Percentiles rank a stretch among this genome's conserved stretches.
These are phyloP conservation scores for Trametopsis cervina DNA, from an alignment of 768 basidiomycete genomes.

Conservation along the genomic window DNA sequence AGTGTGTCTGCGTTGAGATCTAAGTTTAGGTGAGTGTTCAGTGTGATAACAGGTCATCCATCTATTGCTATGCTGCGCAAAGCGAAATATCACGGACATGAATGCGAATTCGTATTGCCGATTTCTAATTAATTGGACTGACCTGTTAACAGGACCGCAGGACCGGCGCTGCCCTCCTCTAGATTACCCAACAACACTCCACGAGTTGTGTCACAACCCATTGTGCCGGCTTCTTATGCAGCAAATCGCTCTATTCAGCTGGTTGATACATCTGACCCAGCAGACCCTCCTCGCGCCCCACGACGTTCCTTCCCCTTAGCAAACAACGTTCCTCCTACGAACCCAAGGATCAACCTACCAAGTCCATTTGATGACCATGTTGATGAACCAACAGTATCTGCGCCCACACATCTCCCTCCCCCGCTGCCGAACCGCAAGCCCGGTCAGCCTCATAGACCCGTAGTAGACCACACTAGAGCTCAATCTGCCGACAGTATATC, in stretches of 20 bases:
- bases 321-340: background rate
- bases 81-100: too few relatives aligned
- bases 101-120: too few relatives aligned
- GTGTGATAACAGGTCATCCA: too few relatives aligned
- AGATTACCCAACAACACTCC: slow-evolving; percentile 1
- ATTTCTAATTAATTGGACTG: too few relatives aligned
- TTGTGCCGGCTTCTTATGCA: background rate
- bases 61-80: too few relatives aligned
- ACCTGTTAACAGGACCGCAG: slow-evolving; percentile 9
- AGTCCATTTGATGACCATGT: slow-evolving; percentile 4
- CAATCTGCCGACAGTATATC: slow-evolving; percentile 5
- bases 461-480: slow-evolving; percentile 1
- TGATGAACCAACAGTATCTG: background rate
- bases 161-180: background rate
- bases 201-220: slow-evolving; percentile 7
- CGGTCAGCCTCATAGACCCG: background rate
- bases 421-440: slow-evolving; percentile 7
- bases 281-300: slow-evolving; percentile 1
- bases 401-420: slow-evolving; percentile 1
- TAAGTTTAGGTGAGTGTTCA: slow-evolving; percentile 40
- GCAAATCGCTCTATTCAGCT: background rate
- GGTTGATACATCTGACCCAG: background rate
- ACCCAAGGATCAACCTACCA: background rate
- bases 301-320: slow-evolving; percentile 9
- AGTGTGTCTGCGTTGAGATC: slow-evolving; percentile 37